Evolutionary conservation across 306 rosid species (phyloP).

Genomic region (Pterocarpus macrocarpus): DNA sequence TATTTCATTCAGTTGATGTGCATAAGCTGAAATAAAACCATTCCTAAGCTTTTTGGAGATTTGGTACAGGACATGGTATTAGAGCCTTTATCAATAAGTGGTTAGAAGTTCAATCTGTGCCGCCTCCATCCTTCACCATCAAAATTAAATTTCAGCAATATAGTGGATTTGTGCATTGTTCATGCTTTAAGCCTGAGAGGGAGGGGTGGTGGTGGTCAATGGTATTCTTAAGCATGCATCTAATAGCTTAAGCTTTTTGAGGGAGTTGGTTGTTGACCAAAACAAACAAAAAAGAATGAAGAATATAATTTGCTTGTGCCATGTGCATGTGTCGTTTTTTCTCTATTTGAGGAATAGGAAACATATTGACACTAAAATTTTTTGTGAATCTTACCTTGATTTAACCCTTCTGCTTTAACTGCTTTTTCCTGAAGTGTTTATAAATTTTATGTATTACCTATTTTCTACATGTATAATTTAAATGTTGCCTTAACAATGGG

Average conservation of each 20-base stretch:
- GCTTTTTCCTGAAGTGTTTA: conserved; percentile 5
- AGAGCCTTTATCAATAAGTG: neutral
- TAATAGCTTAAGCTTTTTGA: neutral
- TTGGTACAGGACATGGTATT: conserved; percentile 31
- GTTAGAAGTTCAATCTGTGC: conserved; percentile 20
- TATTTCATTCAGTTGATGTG: conserved; percentile 33
- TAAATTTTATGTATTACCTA: neutral
- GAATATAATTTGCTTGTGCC: neutral
- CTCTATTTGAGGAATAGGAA: conserved; percentile 31
- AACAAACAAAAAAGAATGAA: conserved; percentile 1
- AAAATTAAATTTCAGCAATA: conserved; percentile 14
- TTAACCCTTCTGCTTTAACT: conserved; percentile 15
- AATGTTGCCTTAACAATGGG: conserved; percentile 13
- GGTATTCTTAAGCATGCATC: neutral
- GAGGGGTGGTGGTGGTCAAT: neutral
- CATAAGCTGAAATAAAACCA: neutral
- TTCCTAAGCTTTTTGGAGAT: conserved; percentile 1
- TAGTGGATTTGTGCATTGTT: neutral
- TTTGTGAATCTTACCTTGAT: conserved; percentile 32
- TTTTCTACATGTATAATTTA: conserved; percentile 17
- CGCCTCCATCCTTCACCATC: neutral
- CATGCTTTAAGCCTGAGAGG: neutral
- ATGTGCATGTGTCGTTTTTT: neutral
- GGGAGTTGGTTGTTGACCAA: neutral
- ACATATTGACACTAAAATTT: conserved; percentile 8